Evolutionary conservation across 208 protist species (phyloP), one percentile per base, ranked within the genome.

Genomic region (Endotrypanum monterogeii): DNA sequence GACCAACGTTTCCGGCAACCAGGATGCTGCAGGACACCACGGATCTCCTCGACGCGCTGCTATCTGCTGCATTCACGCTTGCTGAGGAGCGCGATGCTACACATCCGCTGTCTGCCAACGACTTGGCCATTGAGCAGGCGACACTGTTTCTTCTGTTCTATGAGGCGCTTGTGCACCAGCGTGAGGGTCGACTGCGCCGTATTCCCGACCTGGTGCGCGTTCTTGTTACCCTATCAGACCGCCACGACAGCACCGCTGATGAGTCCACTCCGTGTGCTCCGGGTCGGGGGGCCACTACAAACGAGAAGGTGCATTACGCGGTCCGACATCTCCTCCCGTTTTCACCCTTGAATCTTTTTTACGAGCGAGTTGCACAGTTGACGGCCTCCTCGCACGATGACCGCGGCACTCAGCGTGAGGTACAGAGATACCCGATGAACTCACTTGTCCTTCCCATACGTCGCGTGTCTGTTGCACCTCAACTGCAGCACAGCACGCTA

Each of bases 101-200:
- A 14, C 48, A 55, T 20, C 76, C 82, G 20, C 68, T 91, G 11
- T 51, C 78, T 0, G 57, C 16, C 57, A 79, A 71, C 44, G 85
- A 79, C 30, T 71, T 74, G 35, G 41, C 44, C 8, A 39, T 87
- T 1, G 83, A 86, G 68, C 86, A 90, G 32, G 82, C 85, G 16
- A 75, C 86, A 0, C 52, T 82, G 30, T 92, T 92, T 50, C 75
- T 87, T 51, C 78, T 95, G 11, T 69, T 89, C 37, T 89, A 91
- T 65, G 87, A 89, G 51, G 91, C 92, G 41, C 44, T 95, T 23
- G 71, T 89, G 44, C 74, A 79, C 11, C 72, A 72, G 20, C 77
- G 80, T 7, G 52, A 71, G 23, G 32, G 51, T 16, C 91, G 83
- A 16, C 81, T 95, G 55, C 80, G 85, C 25, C 84, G 85, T 7